Conservation (phyloP, 495 filamentous ascomycete species). For the Coniosporium apollinis region DNA sequence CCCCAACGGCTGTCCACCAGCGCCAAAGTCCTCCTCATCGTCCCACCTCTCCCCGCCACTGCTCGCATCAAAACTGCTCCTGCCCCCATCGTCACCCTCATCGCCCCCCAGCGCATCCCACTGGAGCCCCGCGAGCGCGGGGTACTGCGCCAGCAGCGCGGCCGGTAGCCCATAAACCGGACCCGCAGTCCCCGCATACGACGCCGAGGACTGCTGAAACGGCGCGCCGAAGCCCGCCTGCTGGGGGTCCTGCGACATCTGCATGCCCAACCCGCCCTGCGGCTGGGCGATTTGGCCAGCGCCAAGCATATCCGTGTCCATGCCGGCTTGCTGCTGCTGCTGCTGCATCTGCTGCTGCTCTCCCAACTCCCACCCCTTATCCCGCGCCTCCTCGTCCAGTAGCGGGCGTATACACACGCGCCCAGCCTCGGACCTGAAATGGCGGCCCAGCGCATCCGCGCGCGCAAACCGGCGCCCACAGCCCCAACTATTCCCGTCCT, state of each 20-base stretch:
- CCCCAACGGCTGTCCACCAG: too few species aligned
- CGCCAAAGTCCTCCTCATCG: slow-evolving; percentile 37
- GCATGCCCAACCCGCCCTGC: not conserved
- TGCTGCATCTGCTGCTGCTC: slow-evolving; percentile 35
- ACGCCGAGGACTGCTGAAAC: too few species aligned
- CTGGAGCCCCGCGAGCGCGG: slow-evolving; percentile 66
- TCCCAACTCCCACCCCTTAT: slow-evolving; percentile 48
- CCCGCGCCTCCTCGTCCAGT: slow-evolving; percentile 65
- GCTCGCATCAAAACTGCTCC: slow-evolving; percentile 81
- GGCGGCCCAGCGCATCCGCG: slow-evolving; percentile 87
- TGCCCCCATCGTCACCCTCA: slow-evolving; percentile 58
- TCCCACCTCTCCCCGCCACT: slow-evolving; percentile 44
- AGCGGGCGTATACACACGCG: slow-evolving; percentile 92
- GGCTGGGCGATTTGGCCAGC: not conserved
- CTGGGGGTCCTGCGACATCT: slow-evolving; percentile 1
- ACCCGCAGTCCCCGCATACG: too few species aligned
- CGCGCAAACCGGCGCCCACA: slow-evolving; percentile 88
- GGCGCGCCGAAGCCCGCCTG: slow-evolving; percentile 6
- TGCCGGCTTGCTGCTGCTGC: slow-evolving; percentile 6
- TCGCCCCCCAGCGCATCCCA: slow-evolving; percentile 40
- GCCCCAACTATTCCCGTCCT: slow-evolving; percentile 71
- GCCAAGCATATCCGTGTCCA: slow-evolving; percentile 5
- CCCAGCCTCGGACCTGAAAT: slow-evolving; percentile 91
- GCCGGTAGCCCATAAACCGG: slow-evolving; percentile 44
- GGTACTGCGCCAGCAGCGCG: slow-evolving; percentile 79